phyloP scores from a whole-genome alignment of 164 flowering plant species.

The Santalum album region DNA sequence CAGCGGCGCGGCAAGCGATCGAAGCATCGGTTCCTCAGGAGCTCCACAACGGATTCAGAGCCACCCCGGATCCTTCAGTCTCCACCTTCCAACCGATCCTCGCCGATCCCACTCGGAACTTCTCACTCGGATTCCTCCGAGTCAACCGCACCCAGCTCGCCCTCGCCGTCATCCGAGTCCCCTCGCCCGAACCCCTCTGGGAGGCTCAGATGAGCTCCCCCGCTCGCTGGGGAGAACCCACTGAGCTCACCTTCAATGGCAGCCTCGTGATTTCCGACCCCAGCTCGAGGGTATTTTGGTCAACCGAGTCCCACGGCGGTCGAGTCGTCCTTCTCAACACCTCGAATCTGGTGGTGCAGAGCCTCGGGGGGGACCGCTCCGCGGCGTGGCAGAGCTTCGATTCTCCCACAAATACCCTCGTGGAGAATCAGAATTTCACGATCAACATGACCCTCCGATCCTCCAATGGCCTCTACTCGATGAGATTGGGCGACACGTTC shows the following conservation, averaged over 20 bases:
- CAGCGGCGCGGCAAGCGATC: not conserved
- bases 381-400: slow-evolving; percentile 73
- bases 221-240: slow-evolving; percentile 39
- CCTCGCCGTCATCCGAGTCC: slow-evolving; percentile 61
- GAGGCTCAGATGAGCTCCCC: slow-evolving; percentile 21
- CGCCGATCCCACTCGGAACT: slow-evolving; percentile 40
- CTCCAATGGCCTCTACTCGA: slow-evolving; percentile 44
- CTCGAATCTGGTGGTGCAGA: slow-evolving; percentile 50
- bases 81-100: slow-evolving; percentile 52
- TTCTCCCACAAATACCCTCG: slow-evolving; percentile 60
- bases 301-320: slow-evolving; percentile 41
- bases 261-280: slow-evolving; percentile 52
- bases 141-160: slow-evolving; percentile 36
- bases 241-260: slow-evolving; percentile 60
- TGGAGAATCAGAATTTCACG: slow-evolving; percentile 73
- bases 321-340: slow-evolving; percentile 38
- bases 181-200: slow-evolving; percentile 61
- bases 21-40: slow-evolving; percentile 15
- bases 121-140: slow-evolving; percentile 74
- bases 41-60: slow-evolving; percentile 50
- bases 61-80: slow-evolving; percentile 45
- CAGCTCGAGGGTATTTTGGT: slow-evolving; percentile 41
- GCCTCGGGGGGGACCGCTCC: not conserved
- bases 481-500: slow-evolving; percentile 49
- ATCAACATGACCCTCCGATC: slow-evolving; percentile 47